Evolutionary conservation across 176 grass and related monocot species (phyloP).

Genomic region (Aegilops umbellulata): DNA sequence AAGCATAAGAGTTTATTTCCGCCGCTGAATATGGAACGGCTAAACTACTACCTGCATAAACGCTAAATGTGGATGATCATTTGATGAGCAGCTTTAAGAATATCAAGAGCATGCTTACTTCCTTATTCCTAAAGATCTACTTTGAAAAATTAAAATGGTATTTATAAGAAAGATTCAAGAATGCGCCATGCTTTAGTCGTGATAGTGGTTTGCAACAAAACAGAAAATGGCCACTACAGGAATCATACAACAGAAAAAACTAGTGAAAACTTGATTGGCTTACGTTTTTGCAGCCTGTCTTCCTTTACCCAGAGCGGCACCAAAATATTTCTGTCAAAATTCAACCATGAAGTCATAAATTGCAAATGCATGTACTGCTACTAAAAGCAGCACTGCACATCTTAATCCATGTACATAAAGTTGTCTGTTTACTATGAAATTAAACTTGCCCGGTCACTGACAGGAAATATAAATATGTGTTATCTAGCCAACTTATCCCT

Average conservation of each 20-base stretch:
- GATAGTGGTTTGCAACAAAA: background rate
- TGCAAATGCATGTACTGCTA: background rate
- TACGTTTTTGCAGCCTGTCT: constrained; percentile 88
- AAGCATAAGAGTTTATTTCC: background rate
- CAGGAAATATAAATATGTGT: background rate
- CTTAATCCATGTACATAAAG: background rate
- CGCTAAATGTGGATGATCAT: background rate
- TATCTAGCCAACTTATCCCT: background rate
- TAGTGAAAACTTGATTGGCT: constrained; percentile 22
- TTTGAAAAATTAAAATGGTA: background rate
- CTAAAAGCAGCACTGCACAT: background rate
- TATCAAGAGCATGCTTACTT: background rate
- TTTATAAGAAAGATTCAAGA: background rate
- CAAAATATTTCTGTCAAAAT: constrained; percentile 69
- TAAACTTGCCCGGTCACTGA: background rate
- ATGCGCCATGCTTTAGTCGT: background rate
- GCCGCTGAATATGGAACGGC: background rate
- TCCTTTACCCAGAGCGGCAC: constrained; percentile 77
- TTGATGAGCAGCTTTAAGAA: background rate
- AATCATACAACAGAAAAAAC: constrained; percentile 12
- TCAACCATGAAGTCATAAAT: constrained; percentile 26
- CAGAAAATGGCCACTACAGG: background rate
- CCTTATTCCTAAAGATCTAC: background rate
- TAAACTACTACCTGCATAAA: background rate
- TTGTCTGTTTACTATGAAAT: background rate